Percentiles rank a stretch among this genome's conserved stretches.
These are phyloP conservation scores for Backusella westeae DNA, from an alignment of 192 early-diverging fungal species.

Conservation along the genomic window DNA sequence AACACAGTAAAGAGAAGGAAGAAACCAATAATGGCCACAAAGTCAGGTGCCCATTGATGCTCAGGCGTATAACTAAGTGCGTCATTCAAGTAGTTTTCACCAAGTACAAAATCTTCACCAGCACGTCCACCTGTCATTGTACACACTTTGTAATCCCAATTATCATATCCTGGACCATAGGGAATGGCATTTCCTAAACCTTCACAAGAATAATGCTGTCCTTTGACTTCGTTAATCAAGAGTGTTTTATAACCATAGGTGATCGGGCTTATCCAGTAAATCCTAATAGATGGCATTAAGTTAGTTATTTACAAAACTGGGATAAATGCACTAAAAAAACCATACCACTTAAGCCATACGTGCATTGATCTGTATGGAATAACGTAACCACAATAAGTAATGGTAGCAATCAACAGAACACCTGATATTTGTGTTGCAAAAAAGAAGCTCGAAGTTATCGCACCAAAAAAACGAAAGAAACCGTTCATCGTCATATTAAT, in stretches of 20 bases:
- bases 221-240: conserved; percentile 66
- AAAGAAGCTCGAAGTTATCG: conserved; percentile 49
- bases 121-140: conserved; percentile 60
- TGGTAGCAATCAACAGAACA: conserved; percentile 50
- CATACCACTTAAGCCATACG: conserved; percentile 58
- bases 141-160: conserved; percentile 48
- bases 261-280: conserved; percentile 69
- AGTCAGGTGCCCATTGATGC: conserved; percentile 54
- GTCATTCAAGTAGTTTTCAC: conserved; percentile 57
- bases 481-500: conserved; percentile 53
- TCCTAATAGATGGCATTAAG: conserved; percentile 1
- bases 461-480: conserved; percentile 60
- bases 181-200: conserved; percentile 29
- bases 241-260: conserved; percentile 66
- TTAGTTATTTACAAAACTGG: neutral
- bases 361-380: conserved; percentile 61
- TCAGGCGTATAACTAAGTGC: conserved; percentile 55
- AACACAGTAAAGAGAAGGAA: conserved; percentile 42
- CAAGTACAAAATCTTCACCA: conserved; percentile 52
- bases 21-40: conserved; percentile 55
- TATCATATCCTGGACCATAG: conserved; percentile 33
- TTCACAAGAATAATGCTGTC: conserved; percentile 33
- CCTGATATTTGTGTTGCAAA: conserved; percentile 52
- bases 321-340: neutral
- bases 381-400: conserved; percentile 59